Conservation (phyloP, 2,329 filamentous ascomycete genomes). For the Akanthomyces dipterigenus region DNA sequence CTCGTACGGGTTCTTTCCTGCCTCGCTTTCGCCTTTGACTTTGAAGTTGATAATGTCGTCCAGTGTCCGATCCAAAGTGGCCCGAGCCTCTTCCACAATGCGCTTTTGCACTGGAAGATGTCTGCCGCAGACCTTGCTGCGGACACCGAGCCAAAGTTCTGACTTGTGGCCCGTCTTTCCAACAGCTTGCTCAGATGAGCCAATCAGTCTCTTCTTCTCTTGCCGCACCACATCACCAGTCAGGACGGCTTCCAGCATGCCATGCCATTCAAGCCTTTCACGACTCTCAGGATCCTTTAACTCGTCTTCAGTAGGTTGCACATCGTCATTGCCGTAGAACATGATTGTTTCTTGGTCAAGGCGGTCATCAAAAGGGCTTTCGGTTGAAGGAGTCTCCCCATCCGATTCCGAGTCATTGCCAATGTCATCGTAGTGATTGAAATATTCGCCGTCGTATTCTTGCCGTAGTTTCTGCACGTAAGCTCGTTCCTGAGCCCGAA, state of each 20-base stretch:
- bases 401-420: slow-evolving; percentile 79
- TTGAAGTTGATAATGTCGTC: slow-evolving; percentile 90
- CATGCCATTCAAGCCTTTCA: slow-evolving; percentile 94
- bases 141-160: slow-evolving; percentile 82
- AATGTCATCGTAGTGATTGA: slow-evolving; percentile 58
- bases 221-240: slow-evolving; percentile 96
- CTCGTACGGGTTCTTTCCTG: slow-evolving; percentile 76
- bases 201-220: slow-evolving; percentile 92
- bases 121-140: slow-evolving; percentile 76
- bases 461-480: slow-evolving; percentile 90
- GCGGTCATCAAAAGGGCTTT: slow-evolving; percentile 75
- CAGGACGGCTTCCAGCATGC: slow-evolving; percentile 91
- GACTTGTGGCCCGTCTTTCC: slow-evolving; percentile 63
- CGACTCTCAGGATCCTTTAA: slow-evolving; percentile 80
- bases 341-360: slow-evolving; percentile 90
- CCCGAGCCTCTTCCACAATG: slow-evolving; percentile 78
- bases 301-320: slow-evolving; percentile 84
- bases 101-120: slow-evolving; percentile 78
- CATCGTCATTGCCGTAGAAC: slow-evolving; percentile 85
- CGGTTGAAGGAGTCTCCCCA: slow-evolving; percentile 82
- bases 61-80: slow-evolving; percentile 64
- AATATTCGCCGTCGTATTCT: slow-evolving; percentile 59
- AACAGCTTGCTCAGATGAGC: slow-evolving; percentile 55
- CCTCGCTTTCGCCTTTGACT: slow-evolving; percentile 88
- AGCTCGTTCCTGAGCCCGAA: slow-evolving; percentile 72